These are phyloP conservation scores for Aspergillus pseudoviridinutans DNA, from an alignment of 2,329 filamentous ascomycete genomes.

Conservation along the genomic window DNA sequence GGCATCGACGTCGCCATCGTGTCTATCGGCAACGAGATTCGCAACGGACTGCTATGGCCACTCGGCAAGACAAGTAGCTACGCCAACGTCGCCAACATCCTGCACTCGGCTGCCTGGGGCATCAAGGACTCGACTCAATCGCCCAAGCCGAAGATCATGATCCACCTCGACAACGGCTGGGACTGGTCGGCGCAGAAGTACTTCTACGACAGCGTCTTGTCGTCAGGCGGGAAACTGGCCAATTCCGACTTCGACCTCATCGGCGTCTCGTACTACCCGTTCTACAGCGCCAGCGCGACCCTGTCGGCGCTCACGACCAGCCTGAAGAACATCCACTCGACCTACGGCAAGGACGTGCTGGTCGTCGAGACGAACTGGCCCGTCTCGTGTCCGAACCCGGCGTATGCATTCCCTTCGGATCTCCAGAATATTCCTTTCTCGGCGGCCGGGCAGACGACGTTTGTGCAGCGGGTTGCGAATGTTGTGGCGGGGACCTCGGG, in stretches of 20 bases:
- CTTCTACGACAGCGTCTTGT: slow-evolving; percentile 60
- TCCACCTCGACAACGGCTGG: slow-evolving; percentile 75
- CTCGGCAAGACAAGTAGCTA: slow-evolving; percentile 54
- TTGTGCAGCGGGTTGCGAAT: slow-evolving; percentile 57
- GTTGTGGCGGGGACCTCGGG: slow-evolving; percentile 52
- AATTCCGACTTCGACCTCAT: slow-evolving; percentile 64
- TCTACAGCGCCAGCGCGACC: slow-evolving; percentile 60
- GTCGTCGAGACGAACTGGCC: slow-evolving; percentile 72
- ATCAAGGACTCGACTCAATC: slow-evolving; percentile 60
- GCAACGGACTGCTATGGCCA: slow-evolving; percentile 63
- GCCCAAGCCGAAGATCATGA: slow-evolving; percentile 64
- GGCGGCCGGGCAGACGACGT: slow-evolving; percentile 59
- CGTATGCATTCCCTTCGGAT: slow-evolving; percentile 58
- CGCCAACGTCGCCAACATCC: slow-evolving; percentile 59
- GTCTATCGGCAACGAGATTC: slow-evolving; percentile 72
- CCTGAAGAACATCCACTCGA: slow-evolving; percentile 56
- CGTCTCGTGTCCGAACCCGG: slow-evolving; percentile 56
- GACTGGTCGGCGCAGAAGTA: slow-evolving; percentile 62
- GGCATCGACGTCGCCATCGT: slow-evolving; percentile 58
- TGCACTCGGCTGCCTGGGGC: slow-evolving; percentile 61
- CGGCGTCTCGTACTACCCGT: slow-evolving; percentile 71
- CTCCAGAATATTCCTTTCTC: slow-evolving; percentile 58
- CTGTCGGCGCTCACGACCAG: slow-evolving; percentile 54
- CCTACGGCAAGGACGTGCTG: slow-evolving; percentile 63
- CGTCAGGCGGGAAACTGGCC: slow-evolving; percentile 45